Evolutionary conservation across 768 basidiomycete species (phyloP).

Genomic region (Obba rivulosa): DNA sequence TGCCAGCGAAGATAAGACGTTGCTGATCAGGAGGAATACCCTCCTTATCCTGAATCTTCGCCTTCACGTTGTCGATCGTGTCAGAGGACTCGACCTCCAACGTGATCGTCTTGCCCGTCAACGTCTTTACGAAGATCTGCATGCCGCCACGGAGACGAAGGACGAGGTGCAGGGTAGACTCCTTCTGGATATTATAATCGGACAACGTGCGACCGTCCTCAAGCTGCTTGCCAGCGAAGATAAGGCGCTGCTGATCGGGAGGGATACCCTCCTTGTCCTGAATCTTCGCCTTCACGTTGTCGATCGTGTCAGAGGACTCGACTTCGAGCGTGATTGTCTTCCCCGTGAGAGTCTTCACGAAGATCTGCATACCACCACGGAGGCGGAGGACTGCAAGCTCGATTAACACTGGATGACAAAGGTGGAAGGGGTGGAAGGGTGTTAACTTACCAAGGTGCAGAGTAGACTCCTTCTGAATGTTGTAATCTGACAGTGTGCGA

Average conservation of each 20-base stretch:
- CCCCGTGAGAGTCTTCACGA: constrained; percentile 78
- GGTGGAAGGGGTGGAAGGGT: background rate
- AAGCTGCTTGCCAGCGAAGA: constrained; percentile 90
- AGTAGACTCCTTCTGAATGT: constrained; percentile 95
- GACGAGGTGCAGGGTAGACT: constrained; percentile 78
- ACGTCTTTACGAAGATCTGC: constrained; percentile 87
- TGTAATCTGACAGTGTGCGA: constrained; percentile 83
- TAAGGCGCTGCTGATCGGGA: constrained; percentile 86
- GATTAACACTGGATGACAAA: background rate
- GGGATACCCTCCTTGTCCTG: constrained; percentile 91
- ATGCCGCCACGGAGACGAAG: constrained; percentile 86
- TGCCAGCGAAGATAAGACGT: constrained; percentile 88
- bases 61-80: constrained; percentile 88
- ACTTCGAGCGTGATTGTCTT: constrained; percentile 93
- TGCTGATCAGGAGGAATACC: constrained; percentile 86
- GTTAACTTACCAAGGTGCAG: constrained; percentile 53
- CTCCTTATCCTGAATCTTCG: constrained; percentile 80
- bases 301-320: constrained; percentile 82
- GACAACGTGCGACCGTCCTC: constrained; percentile 89
- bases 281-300: constrained; percentile 88
- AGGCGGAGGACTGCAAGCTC: constrained; percentile 62
- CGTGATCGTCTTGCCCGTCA: constrained; percentile 91
- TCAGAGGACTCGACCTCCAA: constrained; percentile 90
- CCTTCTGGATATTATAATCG: constrained; percentile 90
- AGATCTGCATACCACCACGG: constrained; percentile 88